Conservation (phyloP, 1,284 basidiomycete genomes). For the Fomitopsis palustris region DNA sequence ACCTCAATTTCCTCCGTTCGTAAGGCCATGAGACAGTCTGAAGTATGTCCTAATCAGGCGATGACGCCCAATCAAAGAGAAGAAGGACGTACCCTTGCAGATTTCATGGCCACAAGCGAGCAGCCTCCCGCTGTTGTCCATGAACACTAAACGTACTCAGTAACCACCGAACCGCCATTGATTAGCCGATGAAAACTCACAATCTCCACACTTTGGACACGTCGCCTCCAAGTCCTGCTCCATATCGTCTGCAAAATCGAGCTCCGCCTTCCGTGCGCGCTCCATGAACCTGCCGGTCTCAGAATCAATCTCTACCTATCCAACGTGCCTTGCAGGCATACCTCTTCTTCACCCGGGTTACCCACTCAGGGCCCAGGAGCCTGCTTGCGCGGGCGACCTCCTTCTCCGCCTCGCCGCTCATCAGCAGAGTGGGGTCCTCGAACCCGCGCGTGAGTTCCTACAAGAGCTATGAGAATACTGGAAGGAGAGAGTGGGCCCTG, state of each 20-base stretch:
- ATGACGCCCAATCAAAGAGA: not conserved
- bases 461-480: not conserved
- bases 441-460: conserved; percentile 40
- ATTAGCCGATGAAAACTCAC: conserved; percentile 32
- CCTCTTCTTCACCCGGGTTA: conserved; percentile 39
- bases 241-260: conserved; percentile 38
- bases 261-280: conserved; percentile 40
- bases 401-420: conserved; percentile 46
- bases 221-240: conserved; percentile 36
- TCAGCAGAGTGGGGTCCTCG: conserved; percentile 47
- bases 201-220: conserved; percentile 55
- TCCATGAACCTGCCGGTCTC: conserved; percentile 36
- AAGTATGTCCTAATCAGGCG: not conserved
- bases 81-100: conserved; percentile 42
- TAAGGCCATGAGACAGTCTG: conserved; percentile 52
- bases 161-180: not conserved
- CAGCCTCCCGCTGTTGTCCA: conserved; percentile 46
- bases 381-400: conserved; percentile 54
- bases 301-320: not conserved
- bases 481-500: not conserved
- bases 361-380: conserved; percentile 53
- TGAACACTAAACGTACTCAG: conserved; percentile 34
- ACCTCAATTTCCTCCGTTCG: conserved; percentile 47
- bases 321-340: conserved; percentile 12
- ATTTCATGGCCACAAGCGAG: conserved; percentile 60